A percentile compares a stretch with the other conserved stretches of the same genome.
These are phyloP conservation scores for Fallopia convolvulus DNA, from an alignment of 148 eudicot genomes.

Conservation along the genomic window DNA sequence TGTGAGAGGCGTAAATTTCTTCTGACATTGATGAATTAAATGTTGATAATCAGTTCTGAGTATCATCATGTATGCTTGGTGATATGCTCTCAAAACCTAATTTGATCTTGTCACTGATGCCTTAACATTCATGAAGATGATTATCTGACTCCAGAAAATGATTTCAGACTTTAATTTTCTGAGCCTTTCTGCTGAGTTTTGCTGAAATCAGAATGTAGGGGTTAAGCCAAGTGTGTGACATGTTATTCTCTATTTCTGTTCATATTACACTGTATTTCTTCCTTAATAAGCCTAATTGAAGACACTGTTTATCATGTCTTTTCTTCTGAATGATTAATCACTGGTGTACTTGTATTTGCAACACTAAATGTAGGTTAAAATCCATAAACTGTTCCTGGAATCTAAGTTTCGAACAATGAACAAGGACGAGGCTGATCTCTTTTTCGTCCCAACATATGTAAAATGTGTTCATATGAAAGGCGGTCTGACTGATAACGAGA, in stretches of 20 bases:
- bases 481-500: slow-evolving; percentile 81
- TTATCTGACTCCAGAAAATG: not conserved
- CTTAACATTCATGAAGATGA: not conserved
- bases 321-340: not conserved
- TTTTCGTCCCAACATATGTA: slow-evolving; percentile 79
- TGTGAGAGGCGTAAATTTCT: not conserved
- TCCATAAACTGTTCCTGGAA: slow-evolving; percentile 64
- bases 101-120: not conserved
- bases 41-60: not conserved
- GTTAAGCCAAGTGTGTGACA: not conserved
- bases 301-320: not conserved
- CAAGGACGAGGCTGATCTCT: slow-evolving; percentile 80
- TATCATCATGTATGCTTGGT: not conserved
- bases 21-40: not conserved
- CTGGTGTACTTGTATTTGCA: not conserved
- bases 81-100: not conserved
- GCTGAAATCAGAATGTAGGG: not conserved
- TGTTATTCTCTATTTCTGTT: not conserved
- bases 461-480: slow-evolving; percentile 94
- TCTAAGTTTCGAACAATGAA: slow-evolving; percentile 65
- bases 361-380: slow-evolving; percentile 58
- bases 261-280: not conserved
- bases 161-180: not conserved
- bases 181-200: not conserved
- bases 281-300: not conserved